Evolutionary conservation across 208 protist genomes (phyloP).

Genomic region (Willaertia magna): DNA sequence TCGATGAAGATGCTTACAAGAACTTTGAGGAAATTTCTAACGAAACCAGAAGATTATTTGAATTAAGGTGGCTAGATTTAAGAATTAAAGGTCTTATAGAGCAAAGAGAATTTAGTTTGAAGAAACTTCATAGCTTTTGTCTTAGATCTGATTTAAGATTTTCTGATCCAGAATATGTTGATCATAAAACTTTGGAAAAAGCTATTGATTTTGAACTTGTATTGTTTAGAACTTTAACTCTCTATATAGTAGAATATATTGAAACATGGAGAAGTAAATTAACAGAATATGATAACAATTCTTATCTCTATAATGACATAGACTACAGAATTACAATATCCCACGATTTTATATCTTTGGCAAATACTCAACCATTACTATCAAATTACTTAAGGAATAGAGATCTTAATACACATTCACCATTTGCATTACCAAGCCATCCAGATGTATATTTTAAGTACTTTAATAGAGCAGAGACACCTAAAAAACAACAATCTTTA

Average conservation of each 20-base stretch:
- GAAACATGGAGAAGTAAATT: not conserved
- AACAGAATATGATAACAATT: not conserved
- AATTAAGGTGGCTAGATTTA: constrained; percentile 4
- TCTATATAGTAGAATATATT: constrained; percentile 3
- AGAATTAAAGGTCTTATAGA: not conserved
- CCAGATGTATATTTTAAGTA: not conserved
- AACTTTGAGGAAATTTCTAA: not conserved
- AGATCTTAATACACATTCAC: not conserved
- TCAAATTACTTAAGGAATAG: not conserved
- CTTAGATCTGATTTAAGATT: not conserved
- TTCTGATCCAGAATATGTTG: not conserved
- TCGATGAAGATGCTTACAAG: not conserved
- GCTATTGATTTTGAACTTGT: not conserved
- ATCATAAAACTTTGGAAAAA: not conserved
- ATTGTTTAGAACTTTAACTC: not conserved
- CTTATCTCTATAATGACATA: not conserved
- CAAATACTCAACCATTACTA: not conserved
- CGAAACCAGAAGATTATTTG: not conserved
- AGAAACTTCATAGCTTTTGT: not conserved
- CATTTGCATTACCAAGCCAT: not conserved
- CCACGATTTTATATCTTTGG: not conserved
- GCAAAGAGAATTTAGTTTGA: not conserved
- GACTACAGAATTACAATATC: not conserved
- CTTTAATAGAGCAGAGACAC: not conserved
- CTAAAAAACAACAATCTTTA: not conserved